These are phyloP conservation scores for Crithidia sp. DNA, from an alignment of 208 protist genomes.

Conservation along the genomic window DNA sequence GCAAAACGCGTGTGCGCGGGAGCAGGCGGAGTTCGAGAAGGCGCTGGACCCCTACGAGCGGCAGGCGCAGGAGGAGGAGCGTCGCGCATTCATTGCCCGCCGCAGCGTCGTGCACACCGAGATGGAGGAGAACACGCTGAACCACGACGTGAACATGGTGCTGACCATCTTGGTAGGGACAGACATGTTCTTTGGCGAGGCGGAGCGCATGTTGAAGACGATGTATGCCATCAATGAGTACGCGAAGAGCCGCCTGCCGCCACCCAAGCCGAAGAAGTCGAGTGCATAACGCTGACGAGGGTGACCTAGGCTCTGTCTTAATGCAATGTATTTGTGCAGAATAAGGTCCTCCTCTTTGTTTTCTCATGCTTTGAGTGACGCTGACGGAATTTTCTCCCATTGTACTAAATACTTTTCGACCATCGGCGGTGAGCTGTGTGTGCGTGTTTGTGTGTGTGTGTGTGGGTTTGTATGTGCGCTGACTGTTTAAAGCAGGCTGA, in stretches of 20 bases:
- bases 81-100: slow-evolving; percentile 23
- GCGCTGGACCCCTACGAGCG: slow-evolving; percentile 30
- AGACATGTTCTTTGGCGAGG: slow-evolving; percentile 63
- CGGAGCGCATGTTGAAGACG: slow-evolving; percentile 51
- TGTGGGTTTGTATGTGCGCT: too few species aligned
- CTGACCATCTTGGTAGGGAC: slow-evolving; percentile 64
- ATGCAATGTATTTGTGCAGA: too few species aligned
- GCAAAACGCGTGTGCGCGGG: slow-evolving; percentile 12
- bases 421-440: too few species aligned
- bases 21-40: slow-evolving; percentile 11
- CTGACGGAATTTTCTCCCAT: too few species aligned
- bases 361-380: too few species aligned
- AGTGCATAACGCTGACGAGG: neutral
- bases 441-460: too few species aligned
- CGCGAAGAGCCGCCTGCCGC: slow-evolving; percentile 35
- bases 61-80: slow-evolving; percentile 35
- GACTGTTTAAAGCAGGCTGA: too few species aligned
- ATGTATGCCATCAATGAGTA: slow-evolving; percentile 63
- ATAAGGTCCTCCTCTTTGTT: too few species aligned
- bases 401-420: too few species aligned
- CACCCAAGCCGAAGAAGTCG: slow-evolving; percentile 2
- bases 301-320: too few species aligned
- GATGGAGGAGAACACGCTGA: slow-evolving; percentile 44
- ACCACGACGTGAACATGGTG: slow-evolving; percentile 63
- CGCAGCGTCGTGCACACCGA: slow-evolving; percentile 28